These are phyloP conservation scores for Leucaena leucocephala DNA, from an alignment of 306 rosid genomes.

Conservation along the genomic window DNA sequence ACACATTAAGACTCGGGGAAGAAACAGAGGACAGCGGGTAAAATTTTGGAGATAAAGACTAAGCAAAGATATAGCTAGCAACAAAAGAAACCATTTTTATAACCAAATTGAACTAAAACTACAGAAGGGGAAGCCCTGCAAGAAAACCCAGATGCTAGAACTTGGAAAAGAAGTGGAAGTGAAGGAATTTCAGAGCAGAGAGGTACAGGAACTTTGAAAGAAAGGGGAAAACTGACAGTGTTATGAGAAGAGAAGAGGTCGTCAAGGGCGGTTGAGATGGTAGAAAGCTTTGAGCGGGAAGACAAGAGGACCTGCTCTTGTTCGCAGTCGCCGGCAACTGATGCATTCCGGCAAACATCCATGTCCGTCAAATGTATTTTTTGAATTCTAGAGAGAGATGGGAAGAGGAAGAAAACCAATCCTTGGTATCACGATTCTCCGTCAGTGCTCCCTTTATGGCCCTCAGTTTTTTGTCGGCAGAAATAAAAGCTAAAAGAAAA, in stretches of 20 bases:
- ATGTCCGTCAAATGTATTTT: slow-evolving; percentile 35
- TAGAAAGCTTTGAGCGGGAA: slow-evolving; percentile 41
- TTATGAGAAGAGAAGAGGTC: slow-evolving; percentile 67
- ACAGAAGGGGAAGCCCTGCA: slow-evolving; percentile 6
- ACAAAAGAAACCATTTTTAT: slow-evolving; percentile 17
- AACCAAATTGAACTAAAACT: not conserved
- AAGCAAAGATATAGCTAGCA: not conserved
- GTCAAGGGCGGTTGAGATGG: slow-evolving; percentile 51
- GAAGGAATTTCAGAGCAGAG: slow-evolving; percentile 3
- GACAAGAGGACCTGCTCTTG: slow-evolving; percentile 48
- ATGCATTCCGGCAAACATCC: slow-evolving; percentile 56
- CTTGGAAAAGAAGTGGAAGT: slow-evolving; percentile 12
- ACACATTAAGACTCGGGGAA: not conserved
- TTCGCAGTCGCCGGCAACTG: slow-evolving; percentile 52
- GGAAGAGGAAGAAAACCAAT: slow-evolving; percentile 22
- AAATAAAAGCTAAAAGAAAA: slow-evolving; percentile 39
- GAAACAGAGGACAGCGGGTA: not conserved
- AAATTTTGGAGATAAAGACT: slow-evolving; percentile 27
- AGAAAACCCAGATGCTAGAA: slow-evolving; percentile 16
- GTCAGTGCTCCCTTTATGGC: slow-evolving; percentile 46
- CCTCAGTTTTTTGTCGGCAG: slow-evolving; percentile 80
- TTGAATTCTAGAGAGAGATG: slow-evolving; percentile 31
- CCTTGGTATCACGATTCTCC: slow-evolving; percentile 33
- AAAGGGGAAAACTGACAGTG: slow-evolving; percentile 48
- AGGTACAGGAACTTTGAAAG: not conserved